Base-by-base conservation (phyloP, 1,284 basidiomycete genomes). In the Tetrapyrgos nigripes region DNA sequence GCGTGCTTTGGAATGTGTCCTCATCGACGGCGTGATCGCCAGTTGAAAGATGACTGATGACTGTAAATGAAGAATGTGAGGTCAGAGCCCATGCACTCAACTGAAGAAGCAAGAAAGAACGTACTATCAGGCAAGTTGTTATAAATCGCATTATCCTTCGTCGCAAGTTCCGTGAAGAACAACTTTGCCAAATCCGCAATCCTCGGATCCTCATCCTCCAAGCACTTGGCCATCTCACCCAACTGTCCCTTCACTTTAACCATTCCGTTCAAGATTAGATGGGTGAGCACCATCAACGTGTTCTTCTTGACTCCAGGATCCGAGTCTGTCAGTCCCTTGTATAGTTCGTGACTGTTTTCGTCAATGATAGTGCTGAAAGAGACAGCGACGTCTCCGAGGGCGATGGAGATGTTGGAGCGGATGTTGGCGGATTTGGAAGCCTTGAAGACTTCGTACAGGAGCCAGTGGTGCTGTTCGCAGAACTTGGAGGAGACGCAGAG, bases 181-280 rank as follows among this genome's bases (percentile, higher is more conserved):
- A 99, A 75, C 74, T 96, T 97, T 40, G 97, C 96, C 19, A 99
- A 83, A 69, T 98, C 96, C 14, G 91, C 87, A 60, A 99, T 93
- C 10, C 96, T 81, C 57, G 83, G 83, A 62, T 98, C 97, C n/a
- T 86, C 81, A 75, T 99, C 96, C 74, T 98, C 95, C 21, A 99
- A 78, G 70, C 97, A 99, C 77, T 99, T 99, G 31, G 97, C 97
- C 96, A 99, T 98, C 81, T 98, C 97, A 31, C 97, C 97, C 3
- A 98, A 81, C 73, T 99, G 97, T 1, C 97, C 97, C 76, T 99
- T 99, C 70, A 98, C 97, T 75, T 99, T 99, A 81, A 98, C 94
- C 97, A 98, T 98, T 1, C 97, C 97, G 70, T 98, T 98, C 62
- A 98, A 77, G 70, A 99, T 99, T 62, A 99, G 77, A 75, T 99